Conservation (phyloP, 768 basidiomycete genomes). For the Leccinum broughii region DNA sequence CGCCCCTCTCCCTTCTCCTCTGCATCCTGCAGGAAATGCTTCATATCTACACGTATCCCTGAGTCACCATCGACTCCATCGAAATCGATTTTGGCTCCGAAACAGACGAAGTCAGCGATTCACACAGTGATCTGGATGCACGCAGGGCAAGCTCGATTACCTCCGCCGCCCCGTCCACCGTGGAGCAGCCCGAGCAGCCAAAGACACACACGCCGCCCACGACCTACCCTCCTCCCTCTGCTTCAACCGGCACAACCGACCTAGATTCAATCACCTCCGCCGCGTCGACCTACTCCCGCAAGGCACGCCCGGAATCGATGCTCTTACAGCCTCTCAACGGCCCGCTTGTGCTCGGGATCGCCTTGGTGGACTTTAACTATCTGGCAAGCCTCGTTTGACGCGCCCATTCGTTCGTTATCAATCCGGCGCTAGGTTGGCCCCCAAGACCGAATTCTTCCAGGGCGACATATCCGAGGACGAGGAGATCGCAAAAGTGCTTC, state of each 20-base stretch:
- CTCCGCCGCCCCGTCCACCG: slow-evolving; percentile 49
- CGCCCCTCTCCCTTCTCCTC: too few relatives aligned
- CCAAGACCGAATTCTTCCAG: slow-evolving; percentile 81
- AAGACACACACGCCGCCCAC: slow-evolving; percentile 28
- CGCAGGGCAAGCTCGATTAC: slow-evolving; percentile 51
- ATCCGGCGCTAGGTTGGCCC: slow-evolving; percentile 67
- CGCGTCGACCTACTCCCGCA: slow-evolving; percentile 55
- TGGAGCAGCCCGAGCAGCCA: slow-evolving; percentile 38
- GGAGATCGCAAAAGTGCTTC: slow-evolving; percentile 80
- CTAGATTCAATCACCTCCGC: slow-evolving; percentile 61
- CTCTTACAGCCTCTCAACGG: slow-evolving; percentile 55
- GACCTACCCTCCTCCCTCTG: slow-evolving; percentile 54
- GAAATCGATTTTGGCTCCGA: slow-evolving; percentile 58
- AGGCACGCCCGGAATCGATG: slow-evolving; percentile 79
- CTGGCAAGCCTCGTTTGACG: slow-evolving; percentile 50
- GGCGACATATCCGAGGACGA: slow-evolving; percentile 84
- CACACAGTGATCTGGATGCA: slow-evolving; percentile 35
- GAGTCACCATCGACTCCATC: slow-evolving; percentile 38
- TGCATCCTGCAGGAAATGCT: too few relatives aligned
- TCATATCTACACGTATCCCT: too few relatives aligned
- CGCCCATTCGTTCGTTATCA: slow-evolving; percentile 12
- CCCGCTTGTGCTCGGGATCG: slow-evolving; percentile 79
- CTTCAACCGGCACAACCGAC: slow-evolving; percentile 43
- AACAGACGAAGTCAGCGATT: slow-evolving; percentile 53
- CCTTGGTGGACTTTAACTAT: slow-evolving; percentile 95